Evolutionary conservation across 208 protist species (phyloP).

Genomic region (Herpetomonas muscarum): DNA sequence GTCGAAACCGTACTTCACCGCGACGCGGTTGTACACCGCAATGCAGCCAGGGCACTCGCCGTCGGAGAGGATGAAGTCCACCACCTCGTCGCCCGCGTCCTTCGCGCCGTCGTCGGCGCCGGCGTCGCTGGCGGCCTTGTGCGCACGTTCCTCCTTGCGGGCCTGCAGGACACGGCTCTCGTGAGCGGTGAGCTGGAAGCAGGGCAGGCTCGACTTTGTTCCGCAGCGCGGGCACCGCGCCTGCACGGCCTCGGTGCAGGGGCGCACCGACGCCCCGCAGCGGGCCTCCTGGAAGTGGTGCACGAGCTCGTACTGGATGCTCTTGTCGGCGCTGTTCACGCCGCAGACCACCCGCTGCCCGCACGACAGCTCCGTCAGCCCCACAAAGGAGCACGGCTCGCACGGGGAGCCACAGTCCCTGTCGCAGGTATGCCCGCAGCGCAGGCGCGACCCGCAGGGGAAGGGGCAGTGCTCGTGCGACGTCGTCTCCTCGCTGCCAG

Average conservation of each 20-base stretch:
- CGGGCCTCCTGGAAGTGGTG: constrained; percentile 66
- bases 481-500: neutral
- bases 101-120: constrained; percentile 1
- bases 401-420: constrained; percentile 64
- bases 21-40: constrained; percentile 71
- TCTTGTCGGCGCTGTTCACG: constrained; percentile 34
- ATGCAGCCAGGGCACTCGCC: constrained; percentile 72
- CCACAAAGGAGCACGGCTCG: constrained; percentile 64
- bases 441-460: constrained; percentile 51
- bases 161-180: constrained; percentile 4
- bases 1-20: constrained; percentile 44
- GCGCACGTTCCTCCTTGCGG: neutral
- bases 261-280: constrained; percentile 47
- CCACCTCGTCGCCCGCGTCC: constrained; percentile 3
- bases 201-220: constrained; percentile 42
- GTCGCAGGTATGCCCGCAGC: constrained; percentile 72
- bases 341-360: constrained; percentile 80
- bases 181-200: constrained; percentile 38
- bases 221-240: constrained; percentile 70
- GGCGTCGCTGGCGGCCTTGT: neutral
- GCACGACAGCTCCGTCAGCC: constrained; percentile 62
- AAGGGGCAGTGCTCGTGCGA: constrained; percentile 66
- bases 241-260: constrained; percentile 47
- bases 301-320: constrained; percentile 42
- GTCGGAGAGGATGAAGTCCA: constrained; percentile 34